Base-by-base conservation (phyloP, 139 green algal genomes). In the Diplosphaera chodatii region DNA sequence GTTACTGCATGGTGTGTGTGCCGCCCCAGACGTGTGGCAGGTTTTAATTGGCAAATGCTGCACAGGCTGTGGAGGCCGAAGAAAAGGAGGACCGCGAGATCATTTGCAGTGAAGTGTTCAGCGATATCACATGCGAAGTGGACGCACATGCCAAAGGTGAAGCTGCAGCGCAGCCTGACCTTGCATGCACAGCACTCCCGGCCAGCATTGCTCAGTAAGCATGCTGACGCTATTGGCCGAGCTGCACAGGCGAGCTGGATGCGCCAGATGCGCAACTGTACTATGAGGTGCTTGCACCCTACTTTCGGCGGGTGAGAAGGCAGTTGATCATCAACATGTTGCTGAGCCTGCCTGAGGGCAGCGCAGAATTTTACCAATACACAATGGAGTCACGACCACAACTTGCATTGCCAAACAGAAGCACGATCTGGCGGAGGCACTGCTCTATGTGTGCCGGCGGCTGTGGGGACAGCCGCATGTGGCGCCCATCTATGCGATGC, bases 401-500 rank as follows among this genome's bases (percentile, higher is more conserved):
- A n/a, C n/a, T n/a, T n/a, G n/a, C n/a, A n/a, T n/a, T n/a, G n/a
- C n/a, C n/a, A n/a, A n/a, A n/a, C n/a, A 76, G 76, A 72, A 70
- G 27, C 40, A 30, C 41, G 81, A 86, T 32, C 72, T 63, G 0
- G 83, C 80, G 20, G 85, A 89, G 25, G 80, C 63, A 1, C 59
- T 96, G 68, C 76, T 95, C 68, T 74, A 83, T 55, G 74, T 92
- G 23, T 90, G 85, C 73, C 79, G 90, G 55, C 68, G 76, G 67
- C 80, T 93, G 69, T 93, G 89, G 90, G 86, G 83, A n/a, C 83
- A 91, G 70, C 81, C 84, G 4, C 92, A 89, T 66, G 79, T 86
- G 8, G 80, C 82, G 0, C 83, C 87, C n/a, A 86, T 89, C 25
- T 89, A 87, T 65, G 81, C 90, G 10, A 77, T 94, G 64, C 80